These are phyloP conservation scores for Solanum clarkiae DNA, from an alignment of 257 asterid genomes.

Conservation along the genomic window DNA sequence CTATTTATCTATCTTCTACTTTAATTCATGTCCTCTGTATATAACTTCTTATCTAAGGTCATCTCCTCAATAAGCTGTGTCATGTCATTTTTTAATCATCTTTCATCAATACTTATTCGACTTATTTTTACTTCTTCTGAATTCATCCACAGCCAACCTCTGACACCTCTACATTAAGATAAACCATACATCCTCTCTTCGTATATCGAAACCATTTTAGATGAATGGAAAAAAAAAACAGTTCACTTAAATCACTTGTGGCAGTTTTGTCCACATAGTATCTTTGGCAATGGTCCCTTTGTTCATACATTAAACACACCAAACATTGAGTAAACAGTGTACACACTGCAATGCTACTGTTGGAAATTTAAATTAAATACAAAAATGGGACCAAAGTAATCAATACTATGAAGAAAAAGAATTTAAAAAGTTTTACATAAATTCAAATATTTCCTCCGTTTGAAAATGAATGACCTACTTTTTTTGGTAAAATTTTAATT, in stretches of 20 bases:
- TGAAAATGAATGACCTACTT: too few relatives aligned
- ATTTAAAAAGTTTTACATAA: too few relatives aligned
- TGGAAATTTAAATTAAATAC: not conserved
- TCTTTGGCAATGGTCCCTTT: not conserved
- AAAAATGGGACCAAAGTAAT: not conserved
- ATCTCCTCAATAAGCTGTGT: not conserved
- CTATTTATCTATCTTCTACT: not conserved
- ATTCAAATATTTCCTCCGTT: not conserved
- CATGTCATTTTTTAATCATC: not conserved
- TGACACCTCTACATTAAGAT: not conserved
- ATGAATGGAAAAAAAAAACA: not conserved
- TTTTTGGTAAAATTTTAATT: too few relatives aligned
- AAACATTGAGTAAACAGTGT: not conserved
- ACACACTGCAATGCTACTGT: not conserved
- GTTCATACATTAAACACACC: not conserved
- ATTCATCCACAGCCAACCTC: not conserved
- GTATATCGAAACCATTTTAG: not conserved
- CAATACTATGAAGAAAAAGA: not conserved
- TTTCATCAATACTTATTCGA: not conserved
- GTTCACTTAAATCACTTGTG: not conserved
- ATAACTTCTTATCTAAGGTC: not conserved
- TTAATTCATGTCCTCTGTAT: not conserved
- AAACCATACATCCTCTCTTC: not conserved
- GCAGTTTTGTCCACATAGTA: not conserved
- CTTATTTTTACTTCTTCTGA: not conserved